Evolutionary conservation across 495 filamentous ascomycete genomes (phyloP).

Genomic region (Penicillium silybi): DNA sequence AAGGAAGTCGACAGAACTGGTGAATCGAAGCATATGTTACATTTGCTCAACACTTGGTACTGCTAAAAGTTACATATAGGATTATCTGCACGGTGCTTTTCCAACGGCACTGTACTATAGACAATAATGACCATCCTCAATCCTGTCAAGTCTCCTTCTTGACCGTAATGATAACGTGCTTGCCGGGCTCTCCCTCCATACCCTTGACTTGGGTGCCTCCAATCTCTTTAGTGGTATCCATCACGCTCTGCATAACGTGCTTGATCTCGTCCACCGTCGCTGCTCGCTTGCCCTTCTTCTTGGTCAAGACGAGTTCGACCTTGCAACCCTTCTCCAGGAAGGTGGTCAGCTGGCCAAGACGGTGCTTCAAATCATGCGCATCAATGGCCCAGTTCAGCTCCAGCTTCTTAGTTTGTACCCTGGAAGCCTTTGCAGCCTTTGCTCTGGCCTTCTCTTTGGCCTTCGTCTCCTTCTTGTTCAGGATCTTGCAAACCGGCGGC

Average conservation of each 20-base stretch:
- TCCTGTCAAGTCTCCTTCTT: slow-evolving; percentile 28
- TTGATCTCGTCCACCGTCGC: slow-evolving; percentile 43
- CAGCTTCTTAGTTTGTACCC: slow-evolving; percentile 56
- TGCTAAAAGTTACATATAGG: background rate
- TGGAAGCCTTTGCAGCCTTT: slow-evolving; percentile 34
- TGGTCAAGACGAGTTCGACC: slow-evolving; percentile 59
- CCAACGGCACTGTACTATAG: background rate
- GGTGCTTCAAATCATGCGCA: slow-evolving; percentile 59
- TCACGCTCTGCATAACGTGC: slow-evolving; percentile 36
- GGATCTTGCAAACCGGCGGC: slow-evolving; percentile 62
- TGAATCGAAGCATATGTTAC: background rate
- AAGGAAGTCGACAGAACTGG: background rate
- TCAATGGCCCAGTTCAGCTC: slow-evolving; percentile 86
- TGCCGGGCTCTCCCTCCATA: slow-evolving; percentile 44
- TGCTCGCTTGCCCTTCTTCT: slow-evolving; percentile 40
- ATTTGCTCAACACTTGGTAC: background rate
- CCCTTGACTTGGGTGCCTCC: slow-evolving; percentile 35
- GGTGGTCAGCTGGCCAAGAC: slow-evolving; percentile 51
- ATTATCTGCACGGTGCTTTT: background rate
- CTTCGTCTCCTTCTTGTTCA: slow-evolving; percentile 46
- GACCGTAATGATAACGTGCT: slow-evolving; percentile 35
- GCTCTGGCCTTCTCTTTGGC: slow-evolving; percentile 40
- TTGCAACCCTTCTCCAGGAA: slow-evolving; percentile 62
- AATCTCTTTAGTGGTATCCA: slow-evolving; percentile 32
- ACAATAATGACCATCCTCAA: background rate